These are phyloP conservation scores for Vigna angularis DNA, from an alignment of 306 rosid genomes.

Conservation along the genomic window DNA sequence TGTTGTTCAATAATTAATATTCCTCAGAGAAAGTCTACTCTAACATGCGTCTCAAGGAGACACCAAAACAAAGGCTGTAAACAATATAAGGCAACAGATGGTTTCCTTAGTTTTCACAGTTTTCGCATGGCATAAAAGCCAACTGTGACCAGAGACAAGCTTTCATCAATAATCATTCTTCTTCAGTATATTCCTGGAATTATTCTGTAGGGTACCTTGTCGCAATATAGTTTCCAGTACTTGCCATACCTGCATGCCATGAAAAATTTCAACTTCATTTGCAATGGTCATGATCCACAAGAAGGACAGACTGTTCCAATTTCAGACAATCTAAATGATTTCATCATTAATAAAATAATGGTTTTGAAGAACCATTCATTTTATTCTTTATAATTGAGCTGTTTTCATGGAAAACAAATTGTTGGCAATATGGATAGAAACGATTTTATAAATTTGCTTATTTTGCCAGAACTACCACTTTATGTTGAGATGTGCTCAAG, in stretches of 20 bases:
- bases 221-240: slow-evolving; percentile 89
- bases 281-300: slow-evolving; percentile 17
- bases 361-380: slow-evolving; percentile 8
- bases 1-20: slow-evolving; percentile 1
- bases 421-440: neutral
- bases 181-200: slow-evolving; percentile 86
- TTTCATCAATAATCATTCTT: slow-evolving; percentile 20
- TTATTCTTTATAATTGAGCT: neutral
- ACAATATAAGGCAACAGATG: slow-evolving; percentile 19
- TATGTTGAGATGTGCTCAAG: neutral
- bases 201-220: slow-evolving; percentile 77
- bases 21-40: slow-evolving; percentile 18
- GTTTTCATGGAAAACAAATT: neutral
- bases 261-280: slow-evolving; percentile 27
- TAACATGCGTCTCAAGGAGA: neutral
- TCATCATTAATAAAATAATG: neutral
- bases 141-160: neutral
- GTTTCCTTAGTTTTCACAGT: slow-evolving; percentile 10
- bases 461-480: neutral
- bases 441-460: neutral
- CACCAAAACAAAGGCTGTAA: neutral
- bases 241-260: slow-evolving; percentile 81
- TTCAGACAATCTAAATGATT: slow-evolving; percentile 6
- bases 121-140: slow-evolving; percentile 30
- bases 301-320: slow-evolving; percentile 4